A percentile compares a stretch with the other conserved stretches of the same genome.
phyloP scores from a whole-genome alignment of 2,329 filamentous ascomycete species.

The Aspergillus fijiensis region DNA sequence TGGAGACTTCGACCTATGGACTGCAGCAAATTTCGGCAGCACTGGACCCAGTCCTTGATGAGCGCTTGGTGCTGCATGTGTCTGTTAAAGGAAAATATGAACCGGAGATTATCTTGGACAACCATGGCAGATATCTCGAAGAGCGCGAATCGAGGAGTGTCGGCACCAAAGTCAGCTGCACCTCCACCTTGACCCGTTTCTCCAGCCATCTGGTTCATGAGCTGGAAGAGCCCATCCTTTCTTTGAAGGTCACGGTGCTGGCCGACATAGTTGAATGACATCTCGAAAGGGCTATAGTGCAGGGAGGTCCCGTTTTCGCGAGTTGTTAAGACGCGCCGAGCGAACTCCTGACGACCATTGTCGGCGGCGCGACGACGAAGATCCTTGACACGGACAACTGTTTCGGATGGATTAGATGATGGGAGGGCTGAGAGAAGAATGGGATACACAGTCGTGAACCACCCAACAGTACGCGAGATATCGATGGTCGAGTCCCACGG shows the following conservation, averaged over 20 bases:
- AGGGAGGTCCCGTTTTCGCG: constrained; percentile 31
- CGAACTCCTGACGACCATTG: constrained; percentile 42
- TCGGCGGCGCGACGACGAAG: constrained; percentile 36
- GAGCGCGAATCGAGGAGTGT: constrained; percentile 49
- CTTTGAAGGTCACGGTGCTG: constrained; percentile 46
- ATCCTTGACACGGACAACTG: constrained; percentile 41
- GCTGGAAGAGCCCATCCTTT: constrained; percentile 45
- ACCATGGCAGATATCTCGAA: constrained; percentile 56
- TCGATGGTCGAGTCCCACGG: constrained; percentile 48
- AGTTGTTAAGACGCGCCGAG: constrained; percentile 31
- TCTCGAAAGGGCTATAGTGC: constrained; percentile 45
- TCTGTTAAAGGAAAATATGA: constrained; percentile 53
- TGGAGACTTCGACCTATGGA: constrained; percentile 29
- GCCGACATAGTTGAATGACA: constrained; percentile 45
- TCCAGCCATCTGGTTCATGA: constrained; percentile 47
- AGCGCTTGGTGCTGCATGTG: constrained; percentile 48
- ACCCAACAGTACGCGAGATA: constrained; percentile 51
- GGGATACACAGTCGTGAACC: constrained; percentile 53
- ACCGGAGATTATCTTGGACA: constrained; percentile 47
- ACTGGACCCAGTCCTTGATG: constrained; percentile 46
- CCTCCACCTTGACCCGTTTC: constrained; percentile 47
- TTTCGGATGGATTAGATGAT: constrained; percentile 30
- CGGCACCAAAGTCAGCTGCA: constrained; percentile 46
- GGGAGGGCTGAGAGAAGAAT: constrained; percentile 36
- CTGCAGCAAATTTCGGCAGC: constrained; percentile 37